A percentile compares a stretch with the other conserved stretches of the same genome.
Conservation (phyloP, 2,329 filamentous ascomycete genomes). For the Pyrenophora graminea region DNA sequence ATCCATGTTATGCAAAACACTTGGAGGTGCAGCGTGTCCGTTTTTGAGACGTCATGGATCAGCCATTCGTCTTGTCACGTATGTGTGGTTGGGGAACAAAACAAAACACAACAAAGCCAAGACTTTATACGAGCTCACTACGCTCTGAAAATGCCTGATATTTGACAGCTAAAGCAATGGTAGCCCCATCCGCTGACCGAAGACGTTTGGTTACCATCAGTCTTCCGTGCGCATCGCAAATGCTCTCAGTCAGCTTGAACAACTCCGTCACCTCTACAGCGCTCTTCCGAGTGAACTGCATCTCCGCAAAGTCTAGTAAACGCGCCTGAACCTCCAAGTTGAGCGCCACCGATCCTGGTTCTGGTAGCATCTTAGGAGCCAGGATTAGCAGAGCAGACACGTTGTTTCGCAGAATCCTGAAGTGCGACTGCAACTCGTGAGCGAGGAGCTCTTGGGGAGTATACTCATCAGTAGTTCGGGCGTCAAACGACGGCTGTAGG, state of each 20-base stretch:
- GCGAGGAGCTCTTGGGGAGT: conserved; percentile 18
- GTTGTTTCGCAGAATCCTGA: conserved; percentile 37
- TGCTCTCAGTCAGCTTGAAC: conserved; percentile 29
- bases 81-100: too few species aligned
- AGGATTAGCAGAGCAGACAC: conserved; percentile 34
- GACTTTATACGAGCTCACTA: not conserved
- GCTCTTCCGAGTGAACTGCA: conserved; percentile 38
- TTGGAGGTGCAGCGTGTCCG: too few species aligned
- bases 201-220: conserved; percentile 13
- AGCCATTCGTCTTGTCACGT: too few species aligned
- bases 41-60: too few species aligned
- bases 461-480: conserved; percentile 13
- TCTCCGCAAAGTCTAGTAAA: conserved; percentile 35
- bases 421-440: conserved; percentile 40
- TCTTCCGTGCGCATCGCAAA: conserved; percentile 22
- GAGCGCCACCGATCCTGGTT: conserved; percentile 6
- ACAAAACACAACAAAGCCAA: not conserved
- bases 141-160: conserved; percentile 3
- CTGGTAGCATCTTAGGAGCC: conserved; percentile 24
- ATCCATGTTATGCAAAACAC: too few species aligned
- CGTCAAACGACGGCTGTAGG: conserved; percentile 28
- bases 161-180: conserved; percentile 5
- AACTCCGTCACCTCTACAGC: conserved; percentile 36
- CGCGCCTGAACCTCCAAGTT: conserved; percentile 7
- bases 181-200: conserved; percentile 7